Evolutionary conservation across 163 green algal species (phyloP), one percentile per base, ranked within the genome.

Genomic region (Scenedesmus sp.): DNA sequence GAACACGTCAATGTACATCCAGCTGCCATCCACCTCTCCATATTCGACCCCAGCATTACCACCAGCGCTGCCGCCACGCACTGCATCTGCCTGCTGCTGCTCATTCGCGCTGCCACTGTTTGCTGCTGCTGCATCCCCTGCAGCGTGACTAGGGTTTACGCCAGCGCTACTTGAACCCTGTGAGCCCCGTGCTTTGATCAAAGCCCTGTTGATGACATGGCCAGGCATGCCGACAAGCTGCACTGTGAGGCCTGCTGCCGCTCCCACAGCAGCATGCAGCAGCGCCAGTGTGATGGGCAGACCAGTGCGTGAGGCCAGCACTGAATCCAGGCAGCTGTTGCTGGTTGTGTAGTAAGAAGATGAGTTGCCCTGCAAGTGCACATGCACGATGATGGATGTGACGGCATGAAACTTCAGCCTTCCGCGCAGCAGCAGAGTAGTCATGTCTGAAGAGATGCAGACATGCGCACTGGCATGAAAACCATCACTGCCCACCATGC

Each of bases 1-100:
- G 73, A 91, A 91, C 15, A 91, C 88, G 55, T 91, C 88, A 26
- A 91, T 26, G 23, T 81, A 91, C 54, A 86, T 18, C 70, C 70
- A 79, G 70, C 70, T 79, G 18, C 12, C 23, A 4, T 73, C 18
- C 67, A 52, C 52, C 6, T 18, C 66, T 4, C 8, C 87, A n/a
- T n/a, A n/a, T 54, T 18, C 7, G 6, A 46, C 23, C 18, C 57
- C 73, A 23, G 13, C 87, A 77, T 20, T 0, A 7, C 46, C 10
- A 2, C 6, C 87, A 52, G 8, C 13, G 18, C 70, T 76, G 12
- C 13, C 79, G 7, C 1, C 54, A 52, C 4, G n/a, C 7, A 10
- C 10, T 12, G 10, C 55, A 46, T 57, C 54, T 60, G 23, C 70
- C 70, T 79, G 70, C 70, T 79, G 23, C n/a, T 52, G 46, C 23